These are phyloP conservation scores for Coccinonectria pachysandricola DNA, from an alignment of 2,329 filamentous ascomycete species.

Conservation along the genomic window DNA sequence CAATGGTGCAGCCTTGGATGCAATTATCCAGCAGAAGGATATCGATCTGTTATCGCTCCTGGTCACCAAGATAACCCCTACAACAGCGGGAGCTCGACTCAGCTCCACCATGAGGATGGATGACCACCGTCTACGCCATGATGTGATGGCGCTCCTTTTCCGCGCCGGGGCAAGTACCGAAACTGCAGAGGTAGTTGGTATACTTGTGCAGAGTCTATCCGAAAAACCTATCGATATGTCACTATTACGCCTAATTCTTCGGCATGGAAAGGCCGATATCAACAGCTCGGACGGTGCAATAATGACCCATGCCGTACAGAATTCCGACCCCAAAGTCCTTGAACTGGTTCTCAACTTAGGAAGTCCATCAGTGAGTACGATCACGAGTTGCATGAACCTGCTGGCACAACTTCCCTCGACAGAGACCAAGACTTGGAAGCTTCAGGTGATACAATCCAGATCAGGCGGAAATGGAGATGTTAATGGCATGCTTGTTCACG, in stretches of 20 bases:
- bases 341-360: slow-evolving; percentile 37
- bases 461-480: slow-evolving; percentile 33
- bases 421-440: slow-evolving; percentile 37
- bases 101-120: slow-evolving; percentile 35
- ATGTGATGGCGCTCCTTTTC: slow-evolving; percentile 39
- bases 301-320: slow-evolving; percentile 29
- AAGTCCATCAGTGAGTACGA: slow-evolving; percentile 31
- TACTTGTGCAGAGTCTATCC: slow-evolving; percentile 32
- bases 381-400: slow-evolving; percentile 32
- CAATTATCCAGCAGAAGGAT: slow-evolving; percentile 39
- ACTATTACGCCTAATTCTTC: slow-evolving; percentile 37
- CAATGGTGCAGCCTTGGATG: slow-evolving; percentile 36
- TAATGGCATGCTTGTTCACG: slow-evolving; percentile 36
- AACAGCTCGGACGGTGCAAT: slow-evolving; percentile 37
- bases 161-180: slow-evolving; percentile 33
- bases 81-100: slow-evolving; percentile 38
- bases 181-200: slow-evolving; percentile 30
- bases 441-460: slow-evolving; percentile 35
- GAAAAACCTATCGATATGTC: slow-evolving; percentile 39
- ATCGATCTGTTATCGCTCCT: slow-evolving; percentile 34
- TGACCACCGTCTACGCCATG: slow-evolving; percentile 31
- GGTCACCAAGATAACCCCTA: slow-evolving; percentile 34
- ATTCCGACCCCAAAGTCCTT: slow-evolving; percentile 37
- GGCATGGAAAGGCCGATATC: slow-evolving; percentile 41
- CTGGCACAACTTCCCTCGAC: slow-evolving; percentile 34